These are phyloP conservation scores for Spergularia marina DNA, from an alignment of 148 eudicot genomes.

Conservation along the genomic window DNA sequence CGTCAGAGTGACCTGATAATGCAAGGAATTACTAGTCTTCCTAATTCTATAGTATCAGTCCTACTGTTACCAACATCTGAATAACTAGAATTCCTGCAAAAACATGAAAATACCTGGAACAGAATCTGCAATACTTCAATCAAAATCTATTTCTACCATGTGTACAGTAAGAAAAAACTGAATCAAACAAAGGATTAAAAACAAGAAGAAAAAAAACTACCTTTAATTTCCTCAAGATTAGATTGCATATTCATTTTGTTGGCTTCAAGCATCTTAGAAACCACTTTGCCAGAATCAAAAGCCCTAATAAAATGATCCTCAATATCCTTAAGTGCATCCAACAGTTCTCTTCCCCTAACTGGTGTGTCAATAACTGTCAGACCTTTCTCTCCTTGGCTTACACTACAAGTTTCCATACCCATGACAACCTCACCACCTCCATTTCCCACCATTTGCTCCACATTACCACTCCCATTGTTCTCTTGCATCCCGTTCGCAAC, in stretches of 20 bases:
- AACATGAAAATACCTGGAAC: too few relatives aligned
- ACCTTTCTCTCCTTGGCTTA: constrained; percentile 47
- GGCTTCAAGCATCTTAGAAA: constrained; percentile 82
- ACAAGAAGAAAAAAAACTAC: constrained; percentile 24
- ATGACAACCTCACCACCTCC: constrained; percentile 41
- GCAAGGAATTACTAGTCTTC: neutral
- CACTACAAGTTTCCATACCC: constrained; percentile 31
- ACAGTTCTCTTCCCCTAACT: constrained; percentile 64
- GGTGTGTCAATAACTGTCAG: constrained; percentile 61
- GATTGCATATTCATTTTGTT: constrained; percentile 73
- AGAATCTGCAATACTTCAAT: too few relatives aligned
- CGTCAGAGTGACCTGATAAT: neutral
- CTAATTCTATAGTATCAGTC: neutral
- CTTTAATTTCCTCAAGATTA: constrained; percentile 83
- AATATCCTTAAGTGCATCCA: constrained; percentile 82
- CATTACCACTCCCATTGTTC: constrained; percentile 2
- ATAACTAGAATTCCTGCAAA: neutral
- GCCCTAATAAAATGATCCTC: constrained; percentile 84
- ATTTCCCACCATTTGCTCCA: constrained; percentile 20
- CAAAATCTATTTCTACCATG: too few relatives aligned
- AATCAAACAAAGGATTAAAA: neutral
- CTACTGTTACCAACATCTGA: neutral
- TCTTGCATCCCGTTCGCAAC: constrained; percentile 14
- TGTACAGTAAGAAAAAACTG: neutral
- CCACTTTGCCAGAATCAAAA: constrained; percentile 74